These are phyloP conservation scores for Kingdonia uniflora DNA, from an alignment of 164 flowering plant genomes.

Conservation along the genomic window DNA sequence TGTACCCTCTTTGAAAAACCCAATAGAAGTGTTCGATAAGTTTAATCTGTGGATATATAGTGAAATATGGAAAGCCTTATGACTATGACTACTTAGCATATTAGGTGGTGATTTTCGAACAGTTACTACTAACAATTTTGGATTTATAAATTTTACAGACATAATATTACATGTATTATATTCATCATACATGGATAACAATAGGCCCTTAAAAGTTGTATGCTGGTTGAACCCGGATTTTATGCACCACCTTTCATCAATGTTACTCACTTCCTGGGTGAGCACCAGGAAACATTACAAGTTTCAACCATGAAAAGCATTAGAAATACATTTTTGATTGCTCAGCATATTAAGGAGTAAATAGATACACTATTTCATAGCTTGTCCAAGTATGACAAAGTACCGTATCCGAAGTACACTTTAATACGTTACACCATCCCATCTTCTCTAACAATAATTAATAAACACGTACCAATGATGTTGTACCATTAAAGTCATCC, in stretches of 20 bases:
- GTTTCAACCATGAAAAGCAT: conserved; percentile 8
- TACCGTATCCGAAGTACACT: too few relatives aligned
- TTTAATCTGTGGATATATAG: not conserved
- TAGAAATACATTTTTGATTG: conserved; percentile 4
- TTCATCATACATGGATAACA: conserved; percentile 59
- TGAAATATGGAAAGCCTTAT: not conserved
- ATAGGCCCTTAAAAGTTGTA: conserved; percentile 46
- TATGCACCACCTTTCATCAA: conserved; percentile 88
- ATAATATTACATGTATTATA: not conserved
- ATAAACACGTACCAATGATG: conserved; percentile 38
- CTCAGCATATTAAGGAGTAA: not conserved
- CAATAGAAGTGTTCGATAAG: not conserved
- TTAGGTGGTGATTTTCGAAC: too few relatives aligned
- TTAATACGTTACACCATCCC: too few relatives aligned
- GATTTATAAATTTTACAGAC: too few relatives aligned
- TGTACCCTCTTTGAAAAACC: too few relatives aligned
- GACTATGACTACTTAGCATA: not conserved
- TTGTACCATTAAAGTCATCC: conserved; percentile 34
- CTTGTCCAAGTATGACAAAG: too few relatives aligned
- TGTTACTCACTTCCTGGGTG: conserved; percentile 55
- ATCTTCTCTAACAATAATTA: not conserved
- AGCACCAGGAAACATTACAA: conserved; percentile 4
- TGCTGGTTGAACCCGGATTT: conserved; percentile 31
- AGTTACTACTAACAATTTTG: not conserved
- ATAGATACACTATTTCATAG: too few relatives aligned